Conservation (phyloP, 331 rosid genomes). For the Malus hybrid region DNA sequence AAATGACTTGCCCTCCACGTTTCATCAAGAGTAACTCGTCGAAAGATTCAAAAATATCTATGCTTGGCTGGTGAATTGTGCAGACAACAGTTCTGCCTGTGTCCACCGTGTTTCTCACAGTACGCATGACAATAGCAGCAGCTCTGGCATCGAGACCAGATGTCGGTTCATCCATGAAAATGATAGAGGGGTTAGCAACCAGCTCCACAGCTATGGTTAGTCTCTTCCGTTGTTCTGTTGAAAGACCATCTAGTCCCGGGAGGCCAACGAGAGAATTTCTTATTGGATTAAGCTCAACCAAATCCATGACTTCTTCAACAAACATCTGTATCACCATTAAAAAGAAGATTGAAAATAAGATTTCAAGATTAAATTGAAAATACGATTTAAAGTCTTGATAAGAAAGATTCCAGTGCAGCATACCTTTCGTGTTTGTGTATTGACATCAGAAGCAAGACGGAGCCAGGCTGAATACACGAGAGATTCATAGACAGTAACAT, state of each 20-base stretch:
- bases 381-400: too few species aligned
- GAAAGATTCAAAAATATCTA: constrained; percentile 46
- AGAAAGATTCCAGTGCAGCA: too few species aligned
- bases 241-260: constrained; percentile 44
- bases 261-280: constrained; percentile 38
- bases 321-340: constrained; percentile 23
- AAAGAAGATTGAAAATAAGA: background rate
- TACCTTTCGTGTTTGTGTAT: constrained; percentile 26
- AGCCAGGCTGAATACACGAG: constrained; percentile 44
- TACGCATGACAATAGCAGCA: constrained; percentile 58
- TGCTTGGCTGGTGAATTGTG: constrained; percentile 61
- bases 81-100: constrained; percentile 53
- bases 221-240: constrained; percentile 46
- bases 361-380: too few species aligned
- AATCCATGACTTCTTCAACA: constrained; percentile 43
- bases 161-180: constrained; percentile 49
- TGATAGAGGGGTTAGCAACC: constrained; percentile 48
- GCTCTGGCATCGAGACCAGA: constrained; percentile 63
- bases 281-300: constrained; percentile 33
- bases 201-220: constrained; percentile 45
- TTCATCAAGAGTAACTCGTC: constrained; percentile 49
- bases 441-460: constrained; percentile 30
- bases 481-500: constrained; percentile 42
- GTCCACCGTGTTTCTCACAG: constrained; percentile 43
- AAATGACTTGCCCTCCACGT: constrained; percentile 42